Evolutionary conservation across 352 stramenopile genomes (phyloP), one percentile per base, ranked within the genome.

Genomic region (Globisporangium rhizosaccharum): DNA sequence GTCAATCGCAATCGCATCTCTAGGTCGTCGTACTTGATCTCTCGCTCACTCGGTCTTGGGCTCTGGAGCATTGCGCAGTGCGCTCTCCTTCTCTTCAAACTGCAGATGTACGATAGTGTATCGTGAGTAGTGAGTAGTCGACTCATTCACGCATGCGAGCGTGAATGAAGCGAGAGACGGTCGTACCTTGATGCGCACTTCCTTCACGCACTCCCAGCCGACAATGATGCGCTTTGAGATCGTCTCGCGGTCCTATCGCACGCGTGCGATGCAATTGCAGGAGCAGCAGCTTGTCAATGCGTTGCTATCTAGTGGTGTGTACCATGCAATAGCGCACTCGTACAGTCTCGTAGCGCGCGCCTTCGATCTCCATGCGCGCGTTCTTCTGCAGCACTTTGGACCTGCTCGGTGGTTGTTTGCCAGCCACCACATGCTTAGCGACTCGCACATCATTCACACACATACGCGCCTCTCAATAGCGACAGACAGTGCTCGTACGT

Each of bases 221-320:
- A 89, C 73, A 51, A 94, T 72, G 68, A 94, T 75, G 55, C 76
- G 83, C 63, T 88, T 87, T 25, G 84, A 79, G 52, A 94, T 90
- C 33, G 67, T 80, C 59, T 94, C 84, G 49, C 66, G 70, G 65
- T 90, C 76, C 83, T 92, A 51, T 3, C 28, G 6, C 26, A 26
- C 3, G 4, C 17, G 11, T 37, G 3, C 25, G 9, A 36, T 36
- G 30, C 30, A 47, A 20, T 5, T 10, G 15, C 37, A 56, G 9
- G 9, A 23, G 18, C 18, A 23, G 11, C 20, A 5, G 20, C 4
- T 28, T n/a, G 46, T 36, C 2, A 51, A 11, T 30, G 33, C 23
- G 47, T n/a, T 18, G 20, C 14, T 26, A 7, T 2, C 36, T 20
- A 23, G 9, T 36, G 11, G 11, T 30, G 3, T 1, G 46, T 6